These are phyloP conservation scores for Paramecium bursaria DNA, from an alignment of 73 alveolate species.

Conservation along the genomic window DNA sequence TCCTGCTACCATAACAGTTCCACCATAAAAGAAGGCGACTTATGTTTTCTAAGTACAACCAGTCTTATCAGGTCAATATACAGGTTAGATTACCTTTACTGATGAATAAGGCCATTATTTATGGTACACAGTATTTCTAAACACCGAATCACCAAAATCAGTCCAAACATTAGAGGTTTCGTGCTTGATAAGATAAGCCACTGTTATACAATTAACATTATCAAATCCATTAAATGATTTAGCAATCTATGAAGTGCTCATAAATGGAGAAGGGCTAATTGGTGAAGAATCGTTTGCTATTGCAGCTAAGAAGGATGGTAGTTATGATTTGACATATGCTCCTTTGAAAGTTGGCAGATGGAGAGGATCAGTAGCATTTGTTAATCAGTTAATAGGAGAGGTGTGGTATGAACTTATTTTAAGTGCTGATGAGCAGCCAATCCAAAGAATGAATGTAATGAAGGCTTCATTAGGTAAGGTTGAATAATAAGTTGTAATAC, in stretches of 20 bases:
- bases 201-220: conserved; percentile 85
- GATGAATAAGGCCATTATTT: conserved; percentile 90
- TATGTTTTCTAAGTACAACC: conserved; percentile 83
- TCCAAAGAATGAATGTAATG: conserved; percentile 82
- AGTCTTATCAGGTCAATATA: conserved; percentile 91
- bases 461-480: conserved; percentile 96
- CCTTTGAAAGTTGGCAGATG: conserved; percentile 93
- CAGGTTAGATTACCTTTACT: conserved; percentile 95
- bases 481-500: conserved; percentile 82
- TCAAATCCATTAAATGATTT: conserved; percentile 91
- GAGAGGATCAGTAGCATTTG: conserved; percentile 94
- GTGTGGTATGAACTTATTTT: conserved; percentile 95
- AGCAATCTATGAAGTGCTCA: conserved; percentile 91
- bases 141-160: conserved; percentile 93
- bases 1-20: conserved; percentile 61
- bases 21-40: conserved; percentile 63
- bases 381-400: conserved; percentile 97
- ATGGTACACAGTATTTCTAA: conserved; percentile 85
- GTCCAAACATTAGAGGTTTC: conserved; percentile 85
- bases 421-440: conserved; percentile 91
- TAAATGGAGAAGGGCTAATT: conserved; percentile 92
- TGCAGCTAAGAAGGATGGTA: conserved; percentile 85
- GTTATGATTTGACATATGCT: conserved; percentile 91
- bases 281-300: conserved; percentile 85
- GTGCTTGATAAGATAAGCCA: conserved; percentile 91